Evolutionary conservation across 169 alveolate species (phyloP).

Genomic region (Cryptosporidium ubiquitum): DNA sequence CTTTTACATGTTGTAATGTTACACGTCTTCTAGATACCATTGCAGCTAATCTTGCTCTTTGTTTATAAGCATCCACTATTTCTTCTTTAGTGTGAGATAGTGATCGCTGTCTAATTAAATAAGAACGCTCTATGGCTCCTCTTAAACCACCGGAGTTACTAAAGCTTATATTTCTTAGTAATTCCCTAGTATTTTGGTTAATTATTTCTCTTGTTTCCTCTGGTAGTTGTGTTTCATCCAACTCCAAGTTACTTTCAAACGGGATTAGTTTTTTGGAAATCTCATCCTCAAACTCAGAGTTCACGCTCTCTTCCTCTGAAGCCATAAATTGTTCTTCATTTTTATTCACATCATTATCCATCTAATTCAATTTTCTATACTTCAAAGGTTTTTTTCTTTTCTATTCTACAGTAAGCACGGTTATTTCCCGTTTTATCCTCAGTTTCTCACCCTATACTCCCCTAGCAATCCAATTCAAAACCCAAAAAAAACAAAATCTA

Average conservation of each 20-base stretch:
- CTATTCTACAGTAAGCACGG: not conserved
- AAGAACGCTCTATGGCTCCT: conserved; percentile 69
- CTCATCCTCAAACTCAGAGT: conserved; percentile 1
- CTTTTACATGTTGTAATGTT: conserved; percentile 57
- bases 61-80: conserved; percentile 66
- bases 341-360: not conserved
- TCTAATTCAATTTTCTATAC: not conserved
- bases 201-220: conserved; percentile 62
- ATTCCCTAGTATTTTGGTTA: conserved; percentile 14
- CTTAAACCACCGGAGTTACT: conserved; percentile 64
- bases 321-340: not conserved
- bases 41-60: conserved; percentile 70
- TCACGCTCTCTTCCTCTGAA: conserved; percentile 1
- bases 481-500: too few relatives aligned
- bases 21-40: conserved; percentile 67
- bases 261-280: not conserved
- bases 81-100: conserved; percentile 53
- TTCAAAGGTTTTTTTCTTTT: not conserved
- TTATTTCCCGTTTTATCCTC: too few relatives aligned
- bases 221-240: conserved; percentile 50
- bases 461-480: too few relatives aligned
- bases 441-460: too few relatives aligned
- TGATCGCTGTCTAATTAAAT: conserved; percentile 46
- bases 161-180: conserved; percentile 25
- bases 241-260: conserved; percentile 20